Base-by-base conservation (phyloP, 108 stramenopile species). In the Fragilariopsis cylindrus region DNA sequence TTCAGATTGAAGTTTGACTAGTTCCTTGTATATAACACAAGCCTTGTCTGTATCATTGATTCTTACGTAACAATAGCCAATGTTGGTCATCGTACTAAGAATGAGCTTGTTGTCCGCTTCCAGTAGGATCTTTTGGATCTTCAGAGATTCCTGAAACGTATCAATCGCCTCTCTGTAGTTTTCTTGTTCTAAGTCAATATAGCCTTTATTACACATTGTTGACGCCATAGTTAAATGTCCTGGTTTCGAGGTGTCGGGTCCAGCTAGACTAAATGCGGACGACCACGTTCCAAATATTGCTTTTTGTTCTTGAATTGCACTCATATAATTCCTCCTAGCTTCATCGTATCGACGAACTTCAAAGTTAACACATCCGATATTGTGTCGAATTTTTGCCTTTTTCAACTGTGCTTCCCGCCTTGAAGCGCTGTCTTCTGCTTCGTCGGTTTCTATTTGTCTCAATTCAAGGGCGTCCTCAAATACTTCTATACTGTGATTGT, bases 331-430 rank as follows among this genome's bases (percentile, higher is more conserved):
- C 57, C 67, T 66, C 19, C 71, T 64, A 8, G 89, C 89, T 7
- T 73, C 78, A 19, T 77, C 71, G n/a, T 85, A 71, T 9, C 77
- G 50, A 65, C 80, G 80, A 7, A 71, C 43, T 54, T 90, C 84
- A 60, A 85, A 87, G 71, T 84, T 76, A 7, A 85, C 89, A 57
- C 89, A 90, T 9, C 85, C 89, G 56, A 90, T 81, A 76, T 90
- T 87, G 80, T 90, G 86, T 19, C 74, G 67, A 39, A 84, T 76
- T 71, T 90, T 90, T 12, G 89, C 86, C 52, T 87, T 81, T 52
- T 84, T 80, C 42, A 90, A 54, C 46, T 86, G 70, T 11, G 73
- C 62, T 45, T 86, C 85, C 7, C 79, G 71, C 11, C 48, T 60
- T 8, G 72, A 58, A 8, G 75, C 80, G 9, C 56, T 30, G 1